phyloP scores from a whole-genome alignment of 371 early-diverging fungal genomes.

The Rhizopus sp. region DNA sequence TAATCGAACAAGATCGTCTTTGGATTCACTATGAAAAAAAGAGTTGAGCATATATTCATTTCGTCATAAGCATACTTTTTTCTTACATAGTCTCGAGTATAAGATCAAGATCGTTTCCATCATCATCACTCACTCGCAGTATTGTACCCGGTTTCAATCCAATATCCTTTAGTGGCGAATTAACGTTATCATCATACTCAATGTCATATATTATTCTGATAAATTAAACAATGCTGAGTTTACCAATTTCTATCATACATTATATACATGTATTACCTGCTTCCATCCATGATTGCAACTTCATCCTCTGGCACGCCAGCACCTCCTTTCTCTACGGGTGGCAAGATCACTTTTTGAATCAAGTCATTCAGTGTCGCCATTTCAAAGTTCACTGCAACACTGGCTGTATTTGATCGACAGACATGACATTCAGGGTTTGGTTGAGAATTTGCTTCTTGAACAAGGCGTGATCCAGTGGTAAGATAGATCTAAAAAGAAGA shows the following conservation, averaged over 20 bases:
- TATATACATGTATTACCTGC: constrained; percentile 42
- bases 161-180: constrained; percentile 57
- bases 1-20: constrained; percentile 12
- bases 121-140: constrained; percentile 54
- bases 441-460: constrained; percentile 49
- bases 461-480: constrained; percentile 50
- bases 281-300: constrained; percentile 53
- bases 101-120: constrained; percentile 41
- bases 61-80: neutral
- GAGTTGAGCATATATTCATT: neutral
- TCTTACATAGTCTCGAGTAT: constrained; percentile 39
- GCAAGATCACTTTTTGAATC: constrained; percentile 41
- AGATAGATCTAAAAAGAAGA: constrained; percentile 56
- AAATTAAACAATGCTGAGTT: neutral
- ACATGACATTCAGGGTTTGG: constrained; percentile 67
- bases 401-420: constrained; percentile 52
- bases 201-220: constrained; percentile 83
- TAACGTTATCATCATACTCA: constrained; percentile 87
- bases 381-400: constrained; percentile 46
- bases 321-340: constrained; percentile 42
- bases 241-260: neutral
- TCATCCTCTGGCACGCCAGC: constrained; percentile 52
- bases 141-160: constrained; percentile 61
- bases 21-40: constrained; percentile 8
- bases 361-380: constrained; percentile 55